Evolutionary conservation across 179 eudicot species (phyloP).

Genomic region (Actinidia chinensis): DNA sequence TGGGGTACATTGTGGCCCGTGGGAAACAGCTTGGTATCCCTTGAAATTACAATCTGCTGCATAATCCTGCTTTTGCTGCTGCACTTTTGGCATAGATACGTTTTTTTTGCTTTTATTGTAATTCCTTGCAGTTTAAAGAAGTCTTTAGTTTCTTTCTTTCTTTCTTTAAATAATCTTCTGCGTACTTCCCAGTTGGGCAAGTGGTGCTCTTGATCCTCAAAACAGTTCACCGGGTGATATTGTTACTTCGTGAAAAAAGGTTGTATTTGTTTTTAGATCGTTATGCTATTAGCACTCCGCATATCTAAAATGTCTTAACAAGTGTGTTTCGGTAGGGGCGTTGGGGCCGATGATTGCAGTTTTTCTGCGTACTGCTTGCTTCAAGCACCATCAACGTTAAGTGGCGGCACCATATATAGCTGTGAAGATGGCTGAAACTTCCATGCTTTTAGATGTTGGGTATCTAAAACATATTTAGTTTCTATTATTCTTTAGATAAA

Average conservation of each 20-base stretch:
- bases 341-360: slow-evolving; percentile 98
- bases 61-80: neutral
- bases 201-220: slow-evolving; percentile 95
- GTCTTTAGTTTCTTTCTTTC: slow-evolving; percentile 4
- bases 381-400: slow-evolving; percentile 98
- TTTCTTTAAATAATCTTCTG: slow-evolving; percentile 7
- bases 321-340: slow-evolving; percentile 58
- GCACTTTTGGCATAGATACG: neutral
- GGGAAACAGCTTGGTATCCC: neutral
- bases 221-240: slow-evolving; percentile 56
- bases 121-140: neutral
- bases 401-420: slow-evolving; percentile 22
- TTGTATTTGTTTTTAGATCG: slow-evolving; percentile 11
- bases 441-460: neutral
- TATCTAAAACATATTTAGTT: slow-evolving; percentile 10
- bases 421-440: neutral
- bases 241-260: slow-evolving; percentile 84
- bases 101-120: neutral
- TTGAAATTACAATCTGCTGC: neutral
- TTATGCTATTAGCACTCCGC: neutral
- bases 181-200: slow-evolving; percentile 67
- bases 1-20: neutral
- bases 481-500: neutral
- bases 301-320: slow-evolving; percentile 1
- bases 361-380: slow-evolving; percentile 83